These are phyloP conservation scores for Malassezia globosa DNA, from an alignment of 1,284 basidiomycete genomes.

Conservation along the genomic window DNA sequence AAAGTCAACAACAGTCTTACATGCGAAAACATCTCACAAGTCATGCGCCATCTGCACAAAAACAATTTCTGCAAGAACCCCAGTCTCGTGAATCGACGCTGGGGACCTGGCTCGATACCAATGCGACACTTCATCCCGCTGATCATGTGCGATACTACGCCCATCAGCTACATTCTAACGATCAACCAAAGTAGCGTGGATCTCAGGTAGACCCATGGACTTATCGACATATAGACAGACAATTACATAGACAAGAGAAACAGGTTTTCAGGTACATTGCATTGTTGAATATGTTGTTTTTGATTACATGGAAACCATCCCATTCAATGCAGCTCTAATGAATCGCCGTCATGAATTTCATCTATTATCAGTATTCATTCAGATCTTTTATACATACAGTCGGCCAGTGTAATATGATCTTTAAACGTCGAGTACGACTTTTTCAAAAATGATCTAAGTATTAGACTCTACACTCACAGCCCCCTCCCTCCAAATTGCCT, in stretches of 20 bases:
- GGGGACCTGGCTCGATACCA: constrained; percentile 11
- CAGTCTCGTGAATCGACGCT: background rate
- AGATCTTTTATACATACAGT: constrained; percentile 51
- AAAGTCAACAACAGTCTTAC: background rate
- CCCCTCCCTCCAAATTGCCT: no score
- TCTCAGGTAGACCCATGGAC: no score
- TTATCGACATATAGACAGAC: no score
- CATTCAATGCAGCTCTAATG: constrained; percentile 14
- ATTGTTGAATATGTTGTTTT: no score
- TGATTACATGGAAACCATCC: no score
- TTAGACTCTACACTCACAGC: constrained; percentile 2
- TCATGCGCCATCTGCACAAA: background rate
- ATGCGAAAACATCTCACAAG: background rate
- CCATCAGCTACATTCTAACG: no score
- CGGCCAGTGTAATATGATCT: constrained; percentile 68
- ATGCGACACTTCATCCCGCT: constrained; percentile 9
- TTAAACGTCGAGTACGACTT: constrained; percentile 60
- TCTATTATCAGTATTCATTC: constrained; percentile 7
- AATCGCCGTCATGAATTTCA: constrained; percentile 19
- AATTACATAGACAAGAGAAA: no score
- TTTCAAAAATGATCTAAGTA: constrained; percentile 79
- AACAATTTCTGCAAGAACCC: no score
- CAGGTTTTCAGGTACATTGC: no score
- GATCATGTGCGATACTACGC: constrained; percentile 11
- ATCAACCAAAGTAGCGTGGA: no score